Percentiles rank a stretch among this genome's conserved stretches.
These are phyloP conservation scores for Leucaena leucocephala DNA, from an alignment of 306 rosid genomes.

Conservation along the genomic window DNA sequence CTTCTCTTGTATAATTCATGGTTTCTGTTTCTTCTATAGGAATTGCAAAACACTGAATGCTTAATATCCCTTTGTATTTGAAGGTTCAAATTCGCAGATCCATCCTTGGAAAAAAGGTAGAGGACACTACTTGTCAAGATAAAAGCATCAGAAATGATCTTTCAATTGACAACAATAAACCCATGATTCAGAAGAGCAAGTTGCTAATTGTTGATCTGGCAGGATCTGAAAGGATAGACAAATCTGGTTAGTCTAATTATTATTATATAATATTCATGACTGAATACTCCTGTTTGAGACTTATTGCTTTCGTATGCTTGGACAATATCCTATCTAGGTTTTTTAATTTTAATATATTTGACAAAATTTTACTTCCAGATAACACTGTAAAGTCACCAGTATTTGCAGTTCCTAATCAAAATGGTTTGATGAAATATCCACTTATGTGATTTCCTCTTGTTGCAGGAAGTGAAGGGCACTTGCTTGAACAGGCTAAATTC, in stretches of 20 bases:
- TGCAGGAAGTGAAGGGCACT: conserved; percentile 73
- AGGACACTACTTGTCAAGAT: conserved; percentile 40
- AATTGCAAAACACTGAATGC: background rate
- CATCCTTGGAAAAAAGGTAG: conserved; percentile 41
- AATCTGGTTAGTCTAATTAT: conserved; percentile 56
- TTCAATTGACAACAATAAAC: conserved; percentile 41
- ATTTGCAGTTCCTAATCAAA: background rate
- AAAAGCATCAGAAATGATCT: conserved; percentile 34
- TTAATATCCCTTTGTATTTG: conserved; percentile 3
- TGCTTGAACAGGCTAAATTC: conserved; percentile 76
- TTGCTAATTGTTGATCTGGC: conserved; percentile 75
- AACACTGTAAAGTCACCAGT: background rate
- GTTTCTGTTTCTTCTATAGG: background rate
- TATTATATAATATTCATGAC: background rate
- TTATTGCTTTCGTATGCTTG: background rate
- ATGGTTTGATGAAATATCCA: background rate
- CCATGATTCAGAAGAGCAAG: conserved; percentile 69
- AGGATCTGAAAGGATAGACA: conserved; percentile 76
- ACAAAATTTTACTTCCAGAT: background rate
- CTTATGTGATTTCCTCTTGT: conserved; percentile 27
- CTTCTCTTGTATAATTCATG: conserved; percentile 17
- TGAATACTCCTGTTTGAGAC: background rate
- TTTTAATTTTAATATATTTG: background rate
- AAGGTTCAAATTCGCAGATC: conserved; percentile 63
- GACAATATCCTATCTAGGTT: background rate